These are phyloP conservation scores for Haematococcus lacustris DNA, from an alignment of 139 green algal species.

Conservation along the genomic window DNA sequence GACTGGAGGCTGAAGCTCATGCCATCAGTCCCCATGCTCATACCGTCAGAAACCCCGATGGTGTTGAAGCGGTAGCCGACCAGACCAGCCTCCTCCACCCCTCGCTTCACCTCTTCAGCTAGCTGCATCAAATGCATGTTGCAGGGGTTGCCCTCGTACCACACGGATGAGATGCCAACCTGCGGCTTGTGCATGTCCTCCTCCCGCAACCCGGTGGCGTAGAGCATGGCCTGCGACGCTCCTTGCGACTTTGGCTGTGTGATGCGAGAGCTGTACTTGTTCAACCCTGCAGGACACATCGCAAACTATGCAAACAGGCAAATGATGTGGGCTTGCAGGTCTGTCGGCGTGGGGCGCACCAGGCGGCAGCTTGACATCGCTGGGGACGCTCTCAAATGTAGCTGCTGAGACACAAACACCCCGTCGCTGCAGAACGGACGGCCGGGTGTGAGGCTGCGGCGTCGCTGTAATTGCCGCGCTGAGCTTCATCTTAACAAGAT, in stretches of 20 bases:
- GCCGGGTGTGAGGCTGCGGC: no score
- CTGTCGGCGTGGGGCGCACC: no score
- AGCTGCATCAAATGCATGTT: slow-evolving; percentile 99
- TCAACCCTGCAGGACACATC: slow-evolving; percentile 84
- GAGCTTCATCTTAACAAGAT: no score
- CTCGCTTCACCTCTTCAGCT: slow-evolving; percentile 85
- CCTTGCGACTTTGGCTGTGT: slow-evolving; percentile 96
- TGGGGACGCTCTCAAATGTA: no score
- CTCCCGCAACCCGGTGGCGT: slow-evolving; percentile 84
- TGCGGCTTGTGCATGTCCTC: slow-evolving; percentile 96
- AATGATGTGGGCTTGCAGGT: no score
- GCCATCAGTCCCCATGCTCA: slow-evolving; percentile 97
- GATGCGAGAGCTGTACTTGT: slow-evolving; percentile 89
- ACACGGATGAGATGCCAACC: slow-evolving; percentile 35
- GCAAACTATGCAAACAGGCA: no score
- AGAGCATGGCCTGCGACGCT: slow-evolving; percentile 97
- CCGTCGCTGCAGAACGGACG: no score
- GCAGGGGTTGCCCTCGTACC: slow-evolving; percentile 80
- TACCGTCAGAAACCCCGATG: slow-evolving; percentile 91
- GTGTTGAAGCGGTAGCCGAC: slow-evolving; percentile 93
- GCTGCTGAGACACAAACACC: no score
- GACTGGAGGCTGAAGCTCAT: slow-evolving; percentile 87
- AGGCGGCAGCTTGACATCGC: no score
- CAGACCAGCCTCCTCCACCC: slow-evolving; percentile 74
- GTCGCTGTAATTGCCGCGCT: no score